Evolutionary conservation across 1,284 basidiomycete genomes (phyloP).

Genomic region (Ceratobasidium sp.): DNA sequence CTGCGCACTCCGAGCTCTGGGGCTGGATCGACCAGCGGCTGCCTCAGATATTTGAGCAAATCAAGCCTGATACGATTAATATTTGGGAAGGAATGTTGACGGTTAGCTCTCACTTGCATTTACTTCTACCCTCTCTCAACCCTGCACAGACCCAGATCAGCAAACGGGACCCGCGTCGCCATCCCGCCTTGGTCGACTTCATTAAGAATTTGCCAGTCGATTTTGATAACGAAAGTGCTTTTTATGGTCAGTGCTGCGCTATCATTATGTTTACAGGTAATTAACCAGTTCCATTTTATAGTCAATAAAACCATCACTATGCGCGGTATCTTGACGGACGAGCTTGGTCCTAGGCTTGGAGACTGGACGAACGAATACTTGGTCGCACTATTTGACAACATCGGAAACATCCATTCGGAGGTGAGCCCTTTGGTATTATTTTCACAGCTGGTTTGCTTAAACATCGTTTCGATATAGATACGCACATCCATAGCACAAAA

Average conservation of each 20-base stretch:
- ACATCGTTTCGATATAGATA: slow-evolving; percentile 61
- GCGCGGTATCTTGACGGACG: slow-evolving; percentile 68
- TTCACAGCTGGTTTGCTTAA: slow-evolving; percentile 22
- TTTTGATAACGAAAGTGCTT: slow-evolving; percentile 81
- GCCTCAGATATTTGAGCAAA: slow-evolving; percentile 76
- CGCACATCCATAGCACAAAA: slow-evolving; percentile 76
- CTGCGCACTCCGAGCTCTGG: slow-evolving; percentile 74
- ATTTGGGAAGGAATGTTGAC: slow-evolving; percentile 77
- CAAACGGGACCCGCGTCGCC: slow-evolving; percentile 87
- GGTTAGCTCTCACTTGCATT: slow-evolving; percentile 57
- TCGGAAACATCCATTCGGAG: slow-evolving; percentile 85
- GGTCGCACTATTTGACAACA: slow-evolving; percentile 76
- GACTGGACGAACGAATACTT: slow-evolving; percentile 74
- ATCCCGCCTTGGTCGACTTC: slow-evolving; percentile 81
- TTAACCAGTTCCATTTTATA: slow-evolving; percentile 50
- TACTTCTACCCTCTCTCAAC: slow-evolving; percentile 12
- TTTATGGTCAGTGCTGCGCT: slow-evolving; percentile 65
- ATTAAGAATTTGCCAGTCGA: slow-evolving; percentile 80
- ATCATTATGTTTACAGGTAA: slow-evolving; percentile 19
- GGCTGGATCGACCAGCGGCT: slow-evolving; percentile 80
- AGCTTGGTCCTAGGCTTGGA: slow-evolving; percentile 70
- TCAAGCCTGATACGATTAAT: slow-evolving; percentile 83
- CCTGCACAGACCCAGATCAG: slow-evolving; percentile 67
- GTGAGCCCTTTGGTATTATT: slow-evolving; percentile 56
- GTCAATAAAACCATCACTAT: slow-evolving; percentile 75